phyloP scores from a whole-genome alignment of 2,329 filamentous ascomycete genomes.

The Thielaviopsis populi region DNA sequence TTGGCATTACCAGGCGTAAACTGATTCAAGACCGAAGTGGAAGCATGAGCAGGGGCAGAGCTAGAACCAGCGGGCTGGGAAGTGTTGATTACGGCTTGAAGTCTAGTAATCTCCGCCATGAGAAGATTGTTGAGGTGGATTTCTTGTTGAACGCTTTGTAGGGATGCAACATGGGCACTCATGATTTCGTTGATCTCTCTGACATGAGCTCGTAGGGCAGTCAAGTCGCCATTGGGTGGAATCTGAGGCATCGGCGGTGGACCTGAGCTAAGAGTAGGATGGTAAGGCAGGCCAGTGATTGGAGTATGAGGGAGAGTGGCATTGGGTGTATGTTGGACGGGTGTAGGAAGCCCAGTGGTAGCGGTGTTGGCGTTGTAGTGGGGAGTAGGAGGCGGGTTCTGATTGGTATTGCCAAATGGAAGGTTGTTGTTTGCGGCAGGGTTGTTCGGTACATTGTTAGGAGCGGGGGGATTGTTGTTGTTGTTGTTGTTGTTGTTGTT shows the following conservation, averaged over 20 bases:
- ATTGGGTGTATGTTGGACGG: neutral
- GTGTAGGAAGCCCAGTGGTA: neutral
- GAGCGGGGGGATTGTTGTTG: constrained; percentile 4
- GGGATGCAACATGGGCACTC: constrained; percentile 4
- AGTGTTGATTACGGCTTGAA: constrained; percentile 27
- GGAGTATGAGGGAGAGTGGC: constrained; percentile 7
- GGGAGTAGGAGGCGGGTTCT: neutral
- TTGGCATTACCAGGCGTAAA: constrained; percentile 15
- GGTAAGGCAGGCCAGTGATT: neutral
- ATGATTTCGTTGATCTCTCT: constrained; percentile 19
- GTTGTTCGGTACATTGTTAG: constrained; percentile 2
- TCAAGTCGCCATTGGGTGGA: constrained; percentile 8
- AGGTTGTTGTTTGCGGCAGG: neutral
- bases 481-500: constrained; percentile 6
- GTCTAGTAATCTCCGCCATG: constrained; percentile 41
- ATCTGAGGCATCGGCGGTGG: constrained; percentile 3
- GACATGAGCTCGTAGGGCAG: constrained; percentile 20
- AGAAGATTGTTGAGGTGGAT: constrained; percentile 52
- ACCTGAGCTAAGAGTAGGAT: neutral
- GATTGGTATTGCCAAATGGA: neutral
- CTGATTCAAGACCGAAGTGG: constrained; percentile 20
- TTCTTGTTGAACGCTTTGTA: constrained; percentile 50
- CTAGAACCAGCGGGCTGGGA: constrained; percentile 28
- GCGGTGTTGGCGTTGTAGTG: neutral
- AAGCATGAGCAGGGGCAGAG: constrained; percentile 37